A percentile compares a stretch with the other conserved stretches of the same genome.
Conservation (phyloP, 306 rosid genomes). For the apple (Malus domestica) region DNA sequence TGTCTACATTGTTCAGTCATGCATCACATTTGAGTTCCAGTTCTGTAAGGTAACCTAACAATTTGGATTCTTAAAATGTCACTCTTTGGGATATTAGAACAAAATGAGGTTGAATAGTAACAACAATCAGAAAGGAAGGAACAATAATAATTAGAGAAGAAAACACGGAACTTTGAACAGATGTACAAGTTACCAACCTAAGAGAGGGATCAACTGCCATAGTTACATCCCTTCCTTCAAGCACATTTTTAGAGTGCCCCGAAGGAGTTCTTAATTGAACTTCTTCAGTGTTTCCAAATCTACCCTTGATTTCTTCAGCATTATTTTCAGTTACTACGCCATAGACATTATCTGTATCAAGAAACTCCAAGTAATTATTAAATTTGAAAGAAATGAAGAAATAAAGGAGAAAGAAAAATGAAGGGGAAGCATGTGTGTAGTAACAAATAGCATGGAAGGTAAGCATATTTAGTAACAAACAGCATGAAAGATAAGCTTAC, state of each 20-base stretch:
- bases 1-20: background rate
- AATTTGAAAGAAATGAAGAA: slow-evolving; percentile 11
- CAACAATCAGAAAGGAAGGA: background rate
- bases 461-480: background rate
- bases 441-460: background rate
- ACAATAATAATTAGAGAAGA: background rate
- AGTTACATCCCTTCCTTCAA: slow-evolving; percentile 22
- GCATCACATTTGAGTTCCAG: background rate
- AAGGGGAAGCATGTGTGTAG: background rate
- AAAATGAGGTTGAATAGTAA: background rate
- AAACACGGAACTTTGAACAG: background rate
- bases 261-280: slow-evolving; percentile 3
- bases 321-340: slow-evolving; percentile 24
- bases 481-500: background rate
- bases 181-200: slow-evolving; percentile 35
- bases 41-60: background rate
- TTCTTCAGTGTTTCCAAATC: slow-evolving; percentile 27
- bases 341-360: slow-evolving; percentile 38
- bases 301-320: slow-evolving; percentile 30
- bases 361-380: slow-evolving; percentile 24
- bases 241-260: slow-evolving; percentile 17
- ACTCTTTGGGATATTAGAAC: background rate
- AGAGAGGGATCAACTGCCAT: slow-evolving; percentile 15
- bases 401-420: background rate
- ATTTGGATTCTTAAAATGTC: no score